These are phyloP conservation scores for Bruguiera sexangula DNA, from an alignment of 345 rosid species.

Conservation along the genomic window DNA sequence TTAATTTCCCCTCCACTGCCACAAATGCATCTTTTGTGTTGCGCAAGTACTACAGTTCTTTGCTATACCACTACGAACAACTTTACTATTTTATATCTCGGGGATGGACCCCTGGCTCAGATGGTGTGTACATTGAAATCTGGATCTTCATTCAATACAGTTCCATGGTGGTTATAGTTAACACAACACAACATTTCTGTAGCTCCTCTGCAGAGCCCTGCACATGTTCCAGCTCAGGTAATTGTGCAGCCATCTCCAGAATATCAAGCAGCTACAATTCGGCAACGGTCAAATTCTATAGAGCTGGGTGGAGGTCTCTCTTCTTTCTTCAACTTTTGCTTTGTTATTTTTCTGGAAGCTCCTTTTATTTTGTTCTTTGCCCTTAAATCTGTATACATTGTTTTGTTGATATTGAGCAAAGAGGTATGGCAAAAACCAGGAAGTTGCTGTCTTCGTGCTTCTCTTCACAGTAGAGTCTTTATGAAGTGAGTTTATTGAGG, in stretches of 20 bases:
- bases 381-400: background rate
- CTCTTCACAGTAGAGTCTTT: background rate
- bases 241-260: conserved; percentile 41
- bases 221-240: conserved; percentile 41
- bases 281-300: conserved; percentile 36
- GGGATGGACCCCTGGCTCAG: conserved; percentile 43
- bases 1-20: conserved; percentile 95
- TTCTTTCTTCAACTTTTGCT: background rate
- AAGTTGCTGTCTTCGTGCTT: background rate
- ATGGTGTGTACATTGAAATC: conserved; percentile 40
- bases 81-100: conserved; percentile 61
- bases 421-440: background rate
- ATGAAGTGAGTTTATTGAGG: too few species aligned
- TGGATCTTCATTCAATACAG: conserved; percentile 1
- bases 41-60: conserved; percentile 82
- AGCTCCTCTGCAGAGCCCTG: conserved; percentile 51
- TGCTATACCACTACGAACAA: conserved; percentile 79
- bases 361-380: conserved; percentile 1
- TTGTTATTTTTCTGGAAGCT: background rate
- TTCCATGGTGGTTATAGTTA: background rate
- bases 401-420: background rate
- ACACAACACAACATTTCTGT: conserved; percentile 16
- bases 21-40: conserved; percentile 92
- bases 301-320: conserved; percentile 50
- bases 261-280: conserved; percentile 41